Evolutionary conservation across 345 rosid species (phyloP), one percentile per base, ranked within the genome.

Genomic region (Zanthoxylum bungeanum): DNA sequence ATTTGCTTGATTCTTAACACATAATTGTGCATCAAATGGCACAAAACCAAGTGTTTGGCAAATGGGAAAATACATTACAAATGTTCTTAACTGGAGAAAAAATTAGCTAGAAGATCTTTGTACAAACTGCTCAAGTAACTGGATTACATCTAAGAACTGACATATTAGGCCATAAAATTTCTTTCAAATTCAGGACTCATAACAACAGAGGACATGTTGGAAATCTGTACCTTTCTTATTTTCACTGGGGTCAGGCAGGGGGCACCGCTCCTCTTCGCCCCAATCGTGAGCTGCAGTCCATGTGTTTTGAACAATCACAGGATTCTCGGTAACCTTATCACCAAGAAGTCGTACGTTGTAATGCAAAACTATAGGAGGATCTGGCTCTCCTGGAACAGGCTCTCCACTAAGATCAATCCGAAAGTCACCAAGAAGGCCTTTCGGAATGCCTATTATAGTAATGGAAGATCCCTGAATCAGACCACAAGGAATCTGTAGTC

Each of bases 241-340:
- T 19, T 79, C 65, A 44, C 73, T 71, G 24, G 82, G 70, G 62
- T 53, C 65, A 28, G 83, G 83, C 14, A 73, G 64, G 25, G 85
- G 85, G 57, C 85, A 82, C 0, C 85, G 81, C 70, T 82, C 83
- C 79, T 82, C 85, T n/a, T 79, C 83, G 56, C 77, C 85, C 85
- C 85, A 82, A 58, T 82, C 85, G 52, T 64, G 75, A 58, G 81
- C 83, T 24, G 52, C 75, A 53, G 78, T 82, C 83, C 85, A 82
- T 10, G 85, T 82, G 75, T 82, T 82, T 71, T 82, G 85, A 24
- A 82, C 85, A 57, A 82, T 82, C n/a, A 82, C 85, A 39, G 85
- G 79, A 70, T 77, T 74, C 61, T 82, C 85, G 10, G 83, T 82
- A 30, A 76, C n/a, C 76, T 82, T 79, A 66, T 82, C 83, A 1